Evolutionary conservation across 306 rosid genomes (phyloP).

Genomic region (Quercus suber): DNA sequence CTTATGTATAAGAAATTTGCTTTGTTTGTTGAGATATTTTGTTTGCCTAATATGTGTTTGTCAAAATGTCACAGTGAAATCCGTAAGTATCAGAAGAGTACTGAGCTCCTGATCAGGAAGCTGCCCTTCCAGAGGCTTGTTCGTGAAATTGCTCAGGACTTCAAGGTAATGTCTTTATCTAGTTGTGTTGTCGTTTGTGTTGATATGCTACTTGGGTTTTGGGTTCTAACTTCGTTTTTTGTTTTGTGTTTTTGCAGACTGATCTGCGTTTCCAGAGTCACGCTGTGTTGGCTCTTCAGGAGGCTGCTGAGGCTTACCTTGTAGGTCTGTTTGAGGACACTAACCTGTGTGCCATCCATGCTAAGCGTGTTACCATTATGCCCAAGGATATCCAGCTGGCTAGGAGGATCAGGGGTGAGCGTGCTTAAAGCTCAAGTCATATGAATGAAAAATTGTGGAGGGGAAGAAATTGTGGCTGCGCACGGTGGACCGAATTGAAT

Average conservation of each 20-base stretch:
- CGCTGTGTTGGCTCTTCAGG: constrained; percentile 86
- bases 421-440: constrained; percentile 44
- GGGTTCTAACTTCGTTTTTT: neutral
- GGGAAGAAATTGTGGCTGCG: constrained; percentile 45
- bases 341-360: constrained; percentile 87
- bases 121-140: constrained; percentile 94
- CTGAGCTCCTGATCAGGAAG: constrained; percentile 86
- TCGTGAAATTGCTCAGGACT: constrained; percentile 94
- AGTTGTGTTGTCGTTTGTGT: too few relatives aligned
- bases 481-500: constrained; percentile 9
- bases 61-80: constrained; percentile 51
- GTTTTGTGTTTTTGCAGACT: constrained; percentile 44
- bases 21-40: neutral
- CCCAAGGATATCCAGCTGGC: constrained; percentile 96
- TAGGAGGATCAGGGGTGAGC: constrained; percentile 86
- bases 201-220: rapidly evolving
- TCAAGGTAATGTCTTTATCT: constrained; percentile 46
- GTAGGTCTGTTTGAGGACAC: constrained; percentile 93
- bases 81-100: constrained; percentile 92
- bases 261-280: constrained; percentile 97
- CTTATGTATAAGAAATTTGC: too few relatives aligned
- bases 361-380: constrained; percentile 94
- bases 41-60: too few relatives aligned
- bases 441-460: neutral
- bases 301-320: constrained; percentile 91